Evolutionary conservation across 2,329 filamentous ascomycete genomes (phyloP).

Genomic region (Alternaria ethzedia): DNA sequence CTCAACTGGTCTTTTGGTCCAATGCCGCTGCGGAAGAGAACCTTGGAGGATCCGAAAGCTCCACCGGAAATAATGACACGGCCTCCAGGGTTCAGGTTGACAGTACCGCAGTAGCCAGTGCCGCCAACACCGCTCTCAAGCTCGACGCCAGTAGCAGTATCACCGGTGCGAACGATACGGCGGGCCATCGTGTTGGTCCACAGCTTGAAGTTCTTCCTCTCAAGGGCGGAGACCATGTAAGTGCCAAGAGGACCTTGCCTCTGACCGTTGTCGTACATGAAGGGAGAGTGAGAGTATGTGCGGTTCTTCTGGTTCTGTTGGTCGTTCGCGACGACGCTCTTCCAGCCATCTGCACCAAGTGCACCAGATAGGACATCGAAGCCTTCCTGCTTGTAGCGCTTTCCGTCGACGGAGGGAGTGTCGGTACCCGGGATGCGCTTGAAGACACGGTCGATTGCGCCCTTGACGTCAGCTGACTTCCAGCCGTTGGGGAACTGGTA

Average conservation of each 20-base stretch:
- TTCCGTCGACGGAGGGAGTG: constrained; percentile 69
- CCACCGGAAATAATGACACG: constrained; percentile 73
- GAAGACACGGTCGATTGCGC: constrained; percentile 68
- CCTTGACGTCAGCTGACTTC: constrained; percentile 68
- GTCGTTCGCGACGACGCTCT: constrained; percentile 64
- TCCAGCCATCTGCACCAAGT: constrained; percentile 67
- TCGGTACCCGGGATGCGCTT: constrained; percentile 73
- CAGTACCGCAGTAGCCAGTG: constrained; percentile 62
- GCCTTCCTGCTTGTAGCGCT: constrained; percentile 70
- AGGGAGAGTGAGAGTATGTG: constrained; percentile 68
- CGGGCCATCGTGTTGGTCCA: constrained; percentile 71
- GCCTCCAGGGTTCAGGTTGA: constrained; percentile 66
- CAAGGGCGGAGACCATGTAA: constrained; percentile 68
- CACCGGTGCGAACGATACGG: constrained; percentile 68
- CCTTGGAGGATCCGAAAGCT: constrained; percentile 71
- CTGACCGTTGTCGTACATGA: constrained; percentile 71
- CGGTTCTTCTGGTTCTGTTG: constrained; percentile 69
- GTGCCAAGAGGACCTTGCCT: constrained; percentile 73
- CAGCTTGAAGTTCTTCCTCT: constrained; percentile 69
- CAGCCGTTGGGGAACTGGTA: constrained; percentile 75
- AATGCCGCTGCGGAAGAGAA: constrained; percentile 73
- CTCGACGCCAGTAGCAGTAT: constrained; percentile 70
- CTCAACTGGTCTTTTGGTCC: constrained; percentile 62
- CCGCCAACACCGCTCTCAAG: constrained; percentile 66
- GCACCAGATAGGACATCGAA: constrained; percentile 68